Percentiles rank a stretch among this genome's conserved stretches.
phyloP scores from a whole-genome alignment of 148 eudicot species.

The Suaeda aralocaspica region DNA sequence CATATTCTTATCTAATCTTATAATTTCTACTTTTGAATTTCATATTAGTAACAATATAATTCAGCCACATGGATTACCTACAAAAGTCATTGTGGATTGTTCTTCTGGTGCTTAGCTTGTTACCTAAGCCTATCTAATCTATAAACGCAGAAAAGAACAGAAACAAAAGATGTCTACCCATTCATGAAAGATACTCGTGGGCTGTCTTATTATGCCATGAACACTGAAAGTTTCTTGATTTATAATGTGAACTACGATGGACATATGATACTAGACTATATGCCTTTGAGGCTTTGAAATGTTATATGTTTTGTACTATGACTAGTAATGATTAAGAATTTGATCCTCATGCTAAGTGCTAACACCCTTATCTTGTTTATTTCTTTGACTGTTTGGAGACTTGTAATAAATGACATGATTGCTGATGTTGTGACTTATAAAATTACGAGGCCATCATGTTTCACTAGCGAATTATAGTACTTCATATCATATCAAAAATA shows the following conservation, averaged over 20 bases:
- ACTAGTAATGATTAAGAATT: background rate
- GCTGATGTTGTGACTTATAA: background rate
- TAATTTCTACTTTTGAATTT: too few species aligned
- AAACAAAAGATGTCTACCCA: background rate
- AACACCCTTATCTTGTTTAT: background rate
- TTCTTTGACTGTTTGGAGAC: background rate
- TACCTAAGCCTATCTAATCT: background rate
- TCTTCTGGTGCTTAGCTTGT: background rate
- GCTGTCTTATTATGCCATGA: background rate
- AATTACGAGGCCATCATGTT: slow-evolving; percentile 1
- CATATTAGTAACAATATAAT: too few species aligned
- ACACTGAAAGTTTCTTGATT: background rate
- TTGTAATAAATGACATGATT: background rate
- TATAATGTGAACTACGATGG: background rate
- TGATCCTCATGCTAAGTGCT: background rate
- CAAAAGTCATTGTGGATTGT: background rate
- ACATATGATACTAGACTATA: background rate
- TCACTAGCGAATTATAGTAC: background rate
- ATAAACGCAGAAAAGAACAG: background rate
- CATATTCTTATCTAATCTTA: too few species aligned
- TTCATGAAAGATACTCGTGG: background rate
- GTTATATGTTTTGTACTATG: background rate
- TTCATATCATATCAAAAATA: background rate
- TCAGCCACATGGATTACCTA: too few species aligned
- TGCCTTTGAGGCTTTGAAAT: background rate